A percentile compares a stretch with the other conserved stretches of the same genome.
Evolutionary conservation across 768 basidiomycete species (phyloP).

Genomic region (Hemileccinum impolitum): DNA sequence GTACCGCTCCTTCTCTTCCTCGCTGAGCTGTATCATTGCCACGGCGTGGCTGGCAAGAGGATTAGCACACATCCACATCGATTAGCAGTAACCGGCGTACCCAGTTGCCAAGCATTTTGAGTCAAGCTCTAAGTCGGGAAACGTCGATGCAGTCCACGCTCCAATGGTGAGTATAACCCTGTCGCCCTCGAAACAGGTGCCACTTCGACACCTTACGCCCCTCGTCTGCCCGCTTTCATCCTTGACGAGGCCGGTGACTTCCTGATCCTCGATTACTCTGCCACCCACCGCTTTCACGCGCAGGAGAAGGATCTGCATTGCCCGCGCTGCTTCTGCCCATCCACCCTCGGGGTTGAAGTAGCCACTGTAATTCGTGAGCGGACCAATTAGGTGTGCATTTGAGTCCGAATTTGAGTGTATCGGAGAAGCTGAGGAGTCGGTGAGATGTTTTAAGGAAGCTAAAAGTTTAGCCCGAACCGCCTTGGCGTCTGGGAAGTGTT

Average conservation of each 20-base stretch:
- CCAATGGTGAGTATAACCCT: conserved; percentile 71
- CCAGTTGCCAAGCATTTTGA: conserved; percentile 72
- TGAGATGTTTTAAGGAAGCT: conserved; percentile 4
- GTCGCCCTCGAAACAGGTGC: conserved; percentile 51
- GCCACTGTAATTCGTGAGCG: conserved; percentile 36
- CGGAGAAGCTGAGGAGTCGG: neutral
- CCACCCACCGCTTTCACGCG: conserved; percentile 61
- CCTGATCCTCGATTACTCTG: conserved; percentile 52
- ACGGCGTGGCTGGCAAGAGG: conserved; percentile 61
- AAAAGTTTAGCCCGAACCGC: conserved; percentile 19
- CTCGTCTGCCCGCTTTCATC: conserved; percentile 37
- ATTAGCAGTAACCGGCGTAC: conserved; percentile 35
- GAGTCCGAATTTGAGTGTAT: neutral
- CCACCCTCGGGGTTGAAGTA: conserved; percentile 79
- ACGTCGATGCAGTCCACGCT: conserved; percentile 81
- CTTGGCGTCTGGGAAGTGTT: conserved; percentile 18
- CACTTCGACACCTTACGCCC: conserved; percentile 65
- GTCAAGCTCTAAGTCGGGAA: conserved; percentile 55
- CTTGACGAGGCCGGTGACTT: conserved; percentile 49
- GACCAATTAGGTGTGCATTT: conserved; percentile 10
- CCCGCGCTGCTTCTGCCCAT: conserved; percentile 80
- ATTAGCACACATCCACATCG: neutral
- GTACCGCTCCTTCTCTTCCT: conserved; percentile 65
- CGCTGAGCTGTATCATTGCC: conserved; percentile 71
- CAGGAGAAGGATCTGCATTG: conserved; percentile 50